These are phyloP conservation scores for Coniochaeta sp. DNA, from an alignment of 2,329 filamentous ascomycete species.

Conservation along the genomic window DNA sequence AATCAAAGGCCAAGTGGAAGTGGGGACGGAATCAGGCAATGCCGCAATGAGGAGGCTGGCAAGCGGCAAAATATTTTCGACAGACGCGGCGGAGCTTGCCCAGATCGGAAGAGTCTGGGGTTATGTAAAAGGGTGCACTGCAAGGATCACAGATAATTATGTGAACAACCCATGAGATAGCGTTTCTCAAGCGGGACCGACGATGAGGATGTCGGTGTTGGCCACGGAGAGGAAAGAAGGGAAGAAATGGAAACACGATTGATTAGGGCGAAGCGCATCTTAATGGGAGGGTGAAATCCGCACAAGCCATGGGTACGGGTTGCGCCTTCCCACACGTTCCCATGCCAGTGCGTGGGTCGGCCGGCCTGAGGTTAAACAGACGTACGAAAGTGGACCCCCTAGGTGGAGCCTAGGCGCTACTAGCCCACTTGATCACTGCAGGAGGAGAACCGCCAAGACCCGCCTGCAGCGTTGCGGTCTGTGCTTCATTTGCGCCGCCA, in stretches of 20 bases:
- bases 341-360: background rate
- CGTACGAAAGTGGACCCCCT: background rate
- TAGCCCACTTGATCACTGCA: background rate
- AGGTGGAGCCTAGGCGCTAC: background rate
- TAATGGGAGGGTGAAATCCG: background rate
- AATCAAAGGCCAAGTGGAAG: background rate
- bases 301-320: background rate
- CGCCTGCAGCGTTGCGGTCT: background rate
- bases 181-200: background rate
- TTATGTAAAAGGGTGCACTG: background rate
- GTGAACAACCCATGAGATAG: background rate
- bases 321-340: background rate
- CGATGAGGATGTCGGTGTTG: background rate
- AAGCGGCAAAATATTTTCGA: background rate
- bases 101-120: background rate
- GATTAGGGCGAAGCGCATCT: background rate
- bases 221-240: background rate
- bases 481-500: background rate
- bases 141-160: background rate
- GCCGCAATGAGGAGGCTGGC: background rate
- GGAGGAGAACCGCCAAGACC: background rate
- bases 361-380: background rate
- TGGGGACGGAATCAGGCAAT: background rate
- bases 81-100: background rate
- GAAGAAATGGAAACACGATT: background rate